Evolutionary conservation across 2,329 filamentous ascomycete species (phyloP).

Genomic region (Colletotrichum theobromicola): DNA sequence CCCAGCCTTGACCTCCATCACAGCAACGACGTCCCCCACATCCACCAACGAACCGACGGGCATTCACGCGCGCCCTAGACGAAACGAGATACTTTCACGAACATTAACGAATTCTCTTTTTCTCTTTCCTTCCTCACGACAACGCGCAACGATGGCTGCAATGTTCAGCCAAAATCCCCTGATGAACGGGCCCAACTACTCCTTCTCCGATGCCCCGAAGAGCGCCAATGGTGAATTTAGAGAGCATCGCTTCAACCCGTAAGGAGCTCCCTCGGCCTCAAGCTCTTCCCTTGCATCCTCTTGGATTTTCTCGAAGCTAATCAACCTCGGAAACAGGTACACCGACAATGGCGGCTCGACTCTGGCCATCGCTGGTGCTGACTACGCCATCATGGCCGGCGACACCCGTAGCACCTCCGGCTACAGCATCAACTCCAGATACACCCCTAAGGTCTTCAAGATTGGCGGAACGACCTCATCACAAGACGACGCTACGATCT

Average conservation of each 20-base stretch:
- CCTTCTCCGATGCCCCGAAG: slow-evolving; percentile 66
- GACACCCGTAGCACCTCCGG: slow-evolving; percentile 95
- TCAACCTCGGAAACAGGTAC: slow-evolving; percentile 64
- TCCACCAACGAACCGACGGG: slow-evolving; percentile 18
- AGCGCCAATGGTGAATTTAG: slow-evolving; percentile 59
- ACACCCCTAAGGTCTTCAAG: slow-evolving; percentile 94
- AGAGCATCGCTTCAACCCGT: slow-evolving; percentile 94
- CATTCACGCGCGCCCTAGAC: neutral
- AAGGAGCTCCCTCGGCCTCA: slow-evolving; percentile 39
- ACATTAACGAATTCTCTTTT: neutral
- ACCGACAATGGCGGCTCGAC: slow-evolving; percentile 98
- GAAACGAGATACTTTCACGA: neutral
- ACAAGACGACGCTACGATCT: slow-evolving; percentile 83
- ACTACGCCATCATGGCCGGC: slow-evolving; percentile 96
- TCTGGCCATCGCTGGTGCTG: slow-evolving; percentile 88
- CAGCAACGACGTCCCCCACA: slow-evolving; percentile 4
- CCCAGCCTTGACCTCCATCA: slow-evolving; percentile 12
- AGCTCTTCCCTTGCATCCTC: neutral
- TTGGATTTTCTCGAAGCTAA: neutral
- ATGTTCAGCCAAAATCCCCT: slow-evolving; percentile 75
- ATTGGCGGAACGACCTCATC: slow-evolving; percentile 90
- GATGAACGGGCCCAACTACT: slow-evolving; percentile 74
- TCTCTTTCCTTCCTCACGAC: slow-evolving; percentile 9
- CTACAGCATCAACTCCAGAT: slow-evolving; percentile 99
- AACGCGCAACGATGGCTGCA: slow-evolving; percentile 57